Base-by-base conservation (phyloP, 768 basidiomycete species). In the Terana coerulea region DNA sequence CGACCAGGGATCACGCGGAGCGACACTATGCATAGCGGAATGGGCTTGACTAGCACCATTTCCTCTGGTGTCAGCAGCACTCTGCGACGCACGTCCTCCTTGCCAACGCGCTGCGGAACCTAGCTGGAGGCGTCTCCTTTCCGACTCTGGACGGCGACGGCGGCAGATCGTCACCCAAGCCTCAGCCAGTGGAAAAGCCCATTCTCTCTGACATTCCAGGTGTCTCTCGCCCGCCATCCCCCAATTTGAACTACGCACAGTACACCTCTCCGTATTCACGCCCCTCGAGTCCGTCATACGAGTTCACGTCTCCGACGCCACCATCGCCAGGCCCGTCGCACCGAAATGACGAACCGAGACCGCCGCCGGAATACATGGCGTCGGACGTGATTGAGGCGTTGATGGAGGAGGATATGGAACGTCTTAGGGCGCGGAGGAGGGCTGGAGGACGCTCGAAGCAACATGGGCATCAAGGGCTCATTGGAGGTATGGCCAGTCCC, bases 321-420 rank as follows among this genome's bases (percentile, higher is more conserved):
- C 56, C 52, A 14, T 68, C 69, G 28, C 55, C 63, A n/a, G 65
- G 67, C 45, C 64, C 62, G 22, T 62, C 63, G 33, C 56, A 60
- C 0, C 57, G 36, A 29, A 33, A 63, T 2, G 47, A 40, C 15
- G 64, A 66, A 10, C 64, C 68, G 6, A 71, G 69, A 3, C 67
- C 69, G 9, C 39, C 61, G 1, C 71, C 72, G 36, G 80, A 83
- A 47, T 92, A 87, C 61, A 62, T 76, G 33, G 82, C 91, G 2
- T 85, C 81, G 11, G 79, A 89, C 59, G 89, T 93, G 19, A 89
- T 97, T 73, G 87, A 91, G 55, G 88, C 88, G 0, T 72, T 98
- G 25, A 89, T 93, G 66, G 91, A 92, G 61, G 93, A 95, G 62
- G 95, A 98, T 61, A 91, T 95, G 88, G 91, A 95, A 54, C 81